phyloP scores from a whole-genome alignment of 495 filamentous ascomycete species.

The Tuber umbilicatum region DNA sequence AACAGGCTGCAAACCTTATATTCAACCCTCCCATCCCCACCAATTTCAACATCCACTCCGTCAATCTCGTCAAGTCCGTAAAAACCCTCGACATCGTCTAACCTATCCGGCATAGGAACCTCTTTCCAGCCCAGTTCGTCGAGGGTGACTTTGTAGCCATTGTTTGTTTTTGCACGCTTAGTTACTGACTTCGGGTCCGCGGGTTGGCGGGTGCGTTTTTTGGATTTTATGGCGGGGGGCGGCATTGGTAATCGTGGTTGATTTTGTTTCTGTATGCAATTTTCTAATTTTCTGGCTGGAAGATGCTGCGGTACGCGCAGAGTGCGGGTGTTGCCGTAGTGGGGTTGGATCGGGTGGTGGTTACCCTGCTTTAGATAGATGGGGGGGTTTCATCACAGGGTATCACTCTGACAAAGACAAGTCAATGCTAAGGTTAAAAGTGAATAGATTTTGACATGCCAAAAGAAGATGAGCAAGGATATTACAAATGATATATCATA shows the following conservation, averaged over 20 bases:
- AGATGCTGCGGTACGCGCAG: neutral
- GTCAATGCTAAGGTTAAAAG: neutral
- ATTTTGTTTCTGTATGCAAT: neutral
- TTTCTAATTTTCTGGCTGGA: neutral
- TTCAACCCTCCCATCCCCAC: conserved; percentile 46
- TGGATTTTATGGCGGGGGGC: neutral
- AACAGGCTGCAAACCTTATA: conserved; percentile 49
- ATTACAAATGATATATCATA: neutral
- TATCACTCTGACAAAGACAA: neutral
- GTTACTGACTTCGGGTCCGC: neutral
- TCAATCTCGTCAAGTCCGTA: conserved; percentile 90
- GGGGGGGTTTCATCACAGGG: neutral
- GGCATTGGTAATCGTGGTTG: neutral
- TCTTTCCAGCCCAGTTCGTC: conserved; percentile 74
- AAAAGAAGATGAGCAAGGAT: neutral
- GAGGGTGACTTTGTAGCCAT: conserved; percentile 42
- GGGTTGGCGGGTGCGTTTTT: neutral
- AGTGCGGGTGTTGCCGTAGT: neutral
- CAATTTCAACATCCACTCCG: conserved; percentile 66
- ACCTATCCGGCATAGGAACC: conserved; percentile 73
- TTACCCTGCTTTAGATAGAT: neutral
- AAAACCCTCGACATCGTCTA: conserved; percentile 91
- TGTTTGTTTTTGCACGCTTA: conserved; percentile 29
- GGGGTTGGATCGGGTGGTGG: neutral
- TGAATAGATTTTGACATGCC: neutral